Percentiles rank a stretch among this genome's conserved stretches.
These are phyloP conservation scores for Pleurotus pulmonarius DNA, from an alignment of 768 basidiomycete genomes.

Conservation along the genomic window DNA sequence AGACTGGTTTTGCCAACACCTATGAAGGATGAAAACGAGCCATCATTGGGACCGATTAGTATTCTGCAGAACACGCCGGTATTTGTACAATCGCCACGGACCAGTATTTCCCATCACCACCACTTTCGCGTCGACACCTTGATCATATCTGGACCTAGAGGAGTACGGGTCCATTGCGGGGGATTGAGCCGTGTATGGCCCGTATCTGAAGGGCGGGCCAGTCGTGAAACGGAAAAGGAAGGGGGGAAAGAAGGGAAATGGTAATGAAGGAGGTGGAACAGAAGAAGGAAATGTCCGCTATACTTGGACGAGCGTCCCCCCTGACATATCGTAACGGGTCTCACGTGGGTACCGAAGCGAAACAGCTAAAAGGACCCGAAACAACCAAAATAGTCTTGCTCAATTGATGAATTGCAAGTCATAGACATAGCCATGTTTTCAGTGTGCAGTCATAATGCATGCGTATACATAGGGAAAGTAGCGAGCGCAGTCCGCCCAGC, in stretches of 20 bases:
- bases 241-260: slow-evolving; percentile 24
- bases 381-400: slow-evolving; percentile 29
- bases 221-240: slow-evolving; percentile 42
- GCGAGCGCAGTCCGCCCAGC: slow-evolving; percentile 22
- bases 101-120: slow-evolving; percentile 87
- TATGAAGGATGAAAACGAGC: slow-evolving; percentile 20
- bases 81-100: slow-evolving; percentile 12
- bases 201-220: slow-evolving; percentile 23
- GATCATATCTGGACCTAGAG: slow-evolving; percentile 64
- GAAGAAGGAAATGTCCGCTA: slow-evolving; percentile 24
- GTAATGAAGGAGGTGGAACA: slow-evolving; percentile 26
- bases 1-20: slow-evolving; percentile 94
- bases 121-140: slow-evolving; percentile 91
- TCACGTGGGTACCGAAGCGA: slow-evolving; percentile 7
- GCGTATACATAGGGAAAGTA: slow-evolving; percentile 20
- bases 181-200: slow-evolving; percentile 50
- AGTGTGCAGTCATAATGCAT: slow-evolving; percentile 9
- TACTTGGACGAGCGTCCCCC: slow-evolving; percentile 16
- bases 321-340: slow-evolving; percentile 19
- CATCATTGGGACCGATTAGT: not conserved
- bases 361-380: slow-evolving; percentile 6
- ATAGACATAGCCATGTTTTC: slow-evolving; percentile 16
- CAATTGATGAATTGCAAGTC: slow-evolving; percentile 12
- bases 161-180: slow-evolving; percentile 59
- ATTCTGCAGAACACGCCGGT: not conserved